Evolutionary conservation across 306 rosid species (phyloP).

Genomic region (cucumber (Cucumis sativus)): Cucumber_9930_V3 NC_026659.2:20629501-20630000

Average conservation of each 20-base stretch:
- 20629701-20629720: conserved; percentile 38
- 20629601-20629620: conserved; percentile 55
- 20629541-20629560: conserved; percentile 55
- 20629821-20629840: conserved; percentile 71
- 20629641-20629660: conserved; percentile 92
- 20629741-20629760: conserved; percentile 4
- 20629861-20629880: conserved; percentile 59
- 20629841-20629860: conserved; percentile 51
- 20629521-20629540: conserved; percentile 52
- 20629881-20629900: conserved; percentile 55
- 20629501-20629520: conserved; percentile 87
- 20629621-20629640: conserved; percentile 73
- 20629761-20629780: conserved; percentile 25
- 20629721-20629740: conserved; percentile 11
- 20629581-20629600: conserved; percentile 65
- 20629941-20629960: conserved; percentile 67
- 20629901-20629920: conserved; percentile 57
- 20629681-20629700: conserved; percentile 32
- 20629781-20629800: conserved; percentile 56
- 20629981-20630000: conserved; percentile 59
- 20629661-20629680: conserved; percentile 77
- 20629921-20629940: conserved; percentile 76
- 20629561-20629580: conserved; percentile 81
- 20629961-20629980: conserved; percentile 53
- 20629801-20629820: conserved; percentile 55